Base-by-base conservation (phyloP, 2,329 filamentous ascomycete species). In the Calonectria pauciramosa region DNA sequence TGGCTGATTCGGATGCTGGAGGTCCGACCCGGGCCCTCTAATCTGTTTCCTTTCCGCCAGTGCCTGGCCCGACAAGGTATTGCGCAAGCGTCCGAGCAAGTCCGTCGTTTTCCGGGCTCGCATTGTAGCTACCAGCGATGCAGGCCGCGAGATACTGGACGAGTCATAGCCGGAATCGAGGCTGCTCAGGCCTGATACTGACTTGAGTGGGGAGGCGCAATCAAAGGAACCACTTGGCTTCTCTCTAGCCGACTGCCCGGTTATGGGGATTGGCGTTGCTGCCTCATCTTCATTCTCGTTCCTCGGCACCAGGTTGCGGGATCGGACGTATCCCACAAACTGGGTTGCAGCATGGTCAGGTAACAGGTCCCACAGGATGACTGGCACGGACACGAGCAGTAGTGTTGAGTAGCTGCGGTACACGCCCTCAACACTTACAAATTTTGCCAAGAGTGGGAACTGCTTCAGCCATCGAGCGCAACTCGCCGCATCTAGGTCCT, bases 381-480 rank as follows among this genome's bases (percentile, higher is more conserved):
- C 79, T n/a, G 80, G 79, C 2, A 81, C 77, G 16, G 79, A 81
- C 44, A 81, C 65, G 28, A 81, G 70, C 10, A 81, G 34, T 49
- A 81, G 64, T 13, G 78, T 81, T 54, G 79, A 81, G 66, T 81
- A 81, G 26, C 79, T 79, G 44, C 73, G 71, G 36, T 81, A 81
- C 34, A 79, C 75, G 47, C 75, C 79, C 68, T 81, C 79, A 23
- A 81, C 72, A 32, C 75, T 80, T 18, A 79, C 79, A 20, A 72
- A 79, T 60, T 77, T 81, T 60, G 79, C 79, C 41, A 81, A 72
- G 51, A 81, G 79, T 64, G 79, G 79, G 60, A 81, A 81, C 63
- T 81, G 79, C 75, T 81, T 81, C n/a, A 81, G 32, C 79, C 79
- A 81, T 70, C 79, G 79, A 69, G 71, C 68, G 28, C 79, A 81